A percentile compares a stretch with the other conserved stretches of the same genome.
Evolutionary conservation across 257 asterid genomes (phyloP).

Genomic region (Cruciata laevipes): DNA sequence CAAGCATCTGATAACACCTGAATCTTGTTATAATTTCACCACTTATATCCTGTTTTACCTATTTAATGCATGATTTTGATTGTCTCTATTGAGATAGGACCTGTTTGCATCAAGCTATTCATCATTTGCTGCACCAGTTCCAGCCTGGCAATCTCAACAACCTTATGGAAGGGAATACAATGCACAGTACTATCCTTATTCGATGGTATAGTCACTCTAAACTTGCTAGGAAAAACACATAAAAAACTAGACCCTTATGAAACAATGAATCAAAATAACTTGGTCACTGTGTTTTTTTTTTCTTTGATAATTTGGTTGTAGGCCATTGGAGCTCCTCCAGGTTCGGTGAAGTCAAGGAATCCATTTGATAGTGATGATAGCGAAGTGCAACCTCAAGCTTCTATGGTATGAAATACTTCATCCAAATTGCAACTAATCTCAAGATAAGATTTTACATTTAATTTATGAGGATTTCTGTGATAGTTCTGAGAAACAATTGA

Average conservation of each 20-base stretch:
- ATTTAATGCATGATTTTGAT: background rate
- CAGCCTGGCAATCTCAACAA: conserved; percentile 49
- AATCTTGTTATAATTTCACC: background rate
- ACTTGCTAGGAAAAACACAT: background rate
- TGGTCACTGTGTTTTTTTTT: background rate
- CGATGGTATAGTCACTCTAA: conserved; percentile 34
- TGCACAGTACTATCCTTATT: conserved; percentile 42
- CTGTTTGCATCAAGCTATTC: conserved; percentile 43
- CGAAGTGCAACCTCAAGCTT: conserved; percentile 23
- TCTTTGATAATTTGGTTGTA: conserved; percentile 15
- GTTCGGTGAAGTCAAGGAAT: conserved; percentile 43
- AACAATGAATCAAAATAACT: background rate
- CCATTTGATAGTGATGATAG: conserved; percentile 59
- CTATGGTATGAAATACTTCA: conserved; percentile 35
- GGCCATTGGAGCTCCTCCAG: conserved; percentile 31
- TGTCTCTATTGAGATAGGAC: conserved; percentile 35
- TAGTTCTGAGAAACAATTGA: background rate
- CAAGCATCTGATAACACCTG: conserved; percentile 1
- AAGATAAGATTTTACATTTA: background rate
- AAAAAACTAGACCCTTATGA: background rate
- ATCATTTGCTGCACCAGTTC: conserved; percentile 33
- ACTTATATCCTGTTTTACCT: background rate
- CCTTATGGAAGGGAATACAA: conserved; percentile 45
- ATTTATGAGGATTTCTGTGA: background rate
- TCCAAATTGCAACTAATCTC: background rate